phyloP scores from a whole-genome alignment of 805 yeast genomes.

The Tetrapisispora namnaoensis region DNA sequence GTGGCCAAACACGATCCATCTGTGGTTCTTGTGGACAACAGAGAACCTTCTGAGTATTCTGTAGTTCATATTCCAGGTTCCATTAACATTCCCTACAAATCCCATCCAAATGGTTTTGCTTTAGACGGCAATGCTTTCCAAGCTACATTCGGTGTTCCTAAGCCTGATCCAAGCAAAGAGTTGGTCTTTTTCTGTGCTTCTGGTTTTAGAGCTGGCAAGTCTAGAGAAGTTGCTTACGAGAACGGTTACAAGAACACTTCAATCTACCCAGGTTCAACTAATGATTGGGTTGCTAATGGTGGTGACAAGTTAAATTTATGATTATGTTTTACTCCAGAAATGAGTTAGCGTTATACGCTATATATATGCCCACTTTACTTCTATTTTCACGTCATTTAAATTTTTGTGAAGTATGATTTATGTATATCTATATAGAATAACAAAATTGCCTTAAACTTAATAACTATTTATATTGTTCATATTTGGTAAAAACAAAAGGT shows the following conservation, averaged over 20 bases:
- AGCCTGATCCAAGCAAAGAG: slow-evolving; percentile 55
- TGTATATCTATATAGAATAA: too few species aligned
- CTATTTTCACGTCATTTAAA: too few species aligned
- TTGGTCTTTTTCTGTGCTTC: slow-evolving; percentile 78
- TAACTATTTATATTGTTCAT: too few species aligned
- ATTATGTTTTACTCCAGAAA: not conserved
- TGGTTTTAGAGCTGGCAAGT: slow-evolving; percentile 74
- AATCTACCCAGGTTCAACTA: slow-evolving; percentile 72
- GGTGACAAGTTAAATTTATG: slow-evolving; percentile 18
- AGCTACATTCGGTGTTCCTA: slow-evolving; percentile 61
- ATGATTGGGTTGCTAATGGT: slow-evolving; percentile 53
- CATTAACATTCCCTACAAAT: slow-evolving; percentile 70
- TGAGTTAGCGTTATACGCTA: not conserved
- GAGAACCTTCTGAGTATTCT: slow-evolving; percentile 70
- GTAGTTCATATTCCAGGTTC: slow-evolving; percentile 76
- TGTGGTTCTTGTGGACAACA: slow-evolving; percentile 61
- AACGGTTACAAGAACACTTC: slow-evolving; percentile 70
- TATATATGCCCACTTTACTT: too few species aligned
- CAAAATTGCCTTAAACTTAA: too few species aligned
- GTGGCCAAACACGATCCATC: slow-evolving; percentile 34
- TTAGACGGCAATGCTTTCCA: slow-evolving; percentile 59
- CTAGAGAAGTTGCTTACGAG: slow-evolving; percentile 75
- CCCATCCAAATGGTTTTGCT: slow-evolving; percentile 78
- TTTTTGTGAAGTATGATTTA: too few species aligned
- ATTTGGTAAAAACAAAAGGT: too few species aligned